These are phyloP conservation scores for Ricinus communis DNA, from an alignment of 345 rosid genomes.

Conservation along the genomic window DNA sequence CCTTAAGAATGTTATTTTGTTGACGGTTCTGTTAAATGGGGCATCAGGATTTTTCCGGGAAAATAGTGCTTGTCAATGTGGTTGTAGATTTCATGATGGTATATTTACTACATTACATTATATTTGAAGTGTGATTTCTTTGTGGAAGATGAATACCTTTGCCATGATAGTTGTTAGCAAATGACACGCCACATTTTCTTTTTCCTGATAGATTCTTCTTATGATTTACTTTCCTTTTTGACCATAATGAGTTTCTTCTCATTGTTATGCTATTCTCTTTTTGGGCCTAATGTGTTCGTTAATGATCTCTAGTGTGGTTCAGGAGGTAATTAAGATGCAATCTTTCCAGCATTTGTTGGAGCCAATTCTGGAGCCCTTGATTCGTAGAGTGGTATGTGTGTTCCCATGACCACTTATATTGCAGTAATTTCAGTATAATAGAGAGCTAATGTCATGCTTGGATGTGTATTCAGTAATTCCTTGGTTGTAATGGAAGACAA, in stretches of 20 bases:
- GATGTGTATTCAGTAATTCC: not conserved
- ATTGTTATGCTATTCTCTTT: not conserved
- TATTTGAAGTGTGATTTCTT: not conserved
- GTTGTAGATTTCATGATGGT: not conserved
- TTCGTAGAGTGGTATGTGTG: conserved; percentile 85
- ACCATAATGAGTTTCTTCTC: too few relatives aligned
- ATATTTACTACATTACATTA: not conserved
- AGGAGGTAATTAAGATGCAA: conserved; percentile 77
- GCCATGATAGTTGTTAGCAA: not conserved
- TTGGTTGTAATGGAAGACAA: not conserved
- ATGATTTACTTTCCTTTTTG: not conserved
- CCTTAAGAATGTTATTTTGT: too few relatives aligned
- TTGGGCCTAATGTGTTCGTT: conserved; percentile 27
- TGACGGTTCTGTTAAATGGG: not conserved
- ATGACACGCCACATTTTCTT: not conserved
- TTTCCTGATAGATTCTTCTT: not conserved
- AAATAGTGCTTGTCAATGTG: not conserved
- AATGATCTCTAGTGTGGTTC: conserved; percentile 68
- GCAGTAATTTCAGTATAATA: not conserved
- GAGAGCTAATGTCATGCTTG: not conserved
- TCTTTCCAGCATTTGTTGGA: conserved; percentile 72
- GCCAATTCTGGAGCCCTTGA: conserved; percentile 88
- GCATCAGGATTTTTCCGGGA: not conserved
- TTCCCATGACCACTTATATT: conserved; percentile 1
- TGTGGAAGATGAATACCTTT: not conserved